These are phyloP conservation scores for Xenoacremonium recifei DNA, from an alignment of 2,329 filamentous ascomycete species.

Conservation along the genomic window DNA sequence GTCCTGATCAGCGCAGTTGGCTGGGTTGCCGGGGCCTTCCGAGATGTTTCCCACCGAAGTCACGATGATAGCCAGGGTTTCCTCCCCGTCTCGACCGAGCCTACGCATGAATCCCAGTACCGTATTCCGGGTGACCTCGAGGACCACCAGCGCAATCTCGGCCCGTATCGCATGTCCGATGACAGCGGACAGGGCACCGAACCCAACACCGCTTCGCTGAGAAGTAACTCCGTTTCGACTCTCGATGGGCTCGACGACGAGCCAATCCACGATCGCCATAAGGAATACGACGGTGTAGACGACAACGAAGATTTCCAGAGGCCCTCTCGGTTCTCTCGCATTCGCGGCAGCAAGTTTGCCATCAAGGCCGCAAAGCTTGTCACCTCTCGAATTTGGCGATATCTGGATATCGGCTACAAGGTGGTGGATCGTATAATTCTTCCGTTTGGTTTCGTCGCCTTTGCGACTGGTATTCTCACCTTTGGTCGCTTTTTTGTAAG, in stretches of 20 bases:
- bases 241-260: slow-evolving; percentile 40
- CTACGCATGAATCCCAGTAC: slow-evolving; percentile 2
- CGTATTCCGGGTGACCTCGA: slow-evolving; percentile 35
- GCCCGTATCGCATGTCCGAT: slow-evolving; percentile 56
- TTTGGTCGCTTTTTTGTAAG: slow-evolving; percentile 84
- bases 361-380: slow-evolving; percentile 54
- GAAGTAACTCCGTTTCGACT: slow-evolving; percentile 64
- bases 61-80: slow-evolving; percentile 44
- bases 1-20: slow-evolving; percentile 66
- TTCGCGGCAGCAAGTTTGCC: slow-evolving; percentile 50
- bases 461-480: slow-evolving; percentile 71
- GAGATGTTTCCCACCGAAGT: not conserved
- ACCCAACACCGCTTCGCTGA: slow-evolving; percentile 63
- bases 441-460: slow-evolving; percentile 70
- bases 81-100: slow-evolving; percentile 59
- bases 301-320: slow-evolving; percentile 41
- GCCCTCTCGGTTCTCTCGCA: slow-evolving; percentile 23
- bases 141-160: slow-evolving; percentile 43
- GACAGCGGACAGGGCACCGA: slow-evolving; percentile 77
- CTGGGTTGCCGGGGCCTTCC: slow-evolving; percentile 43
- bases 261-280: slow-evolving; percentile 36
- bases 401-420: slow-evolving; percentile 61
- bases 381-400: slow-evolving; percentile 54
- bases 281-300: slow-evolving; percentile 52
- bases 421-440: slow-evolving; percentile 75